phyloP scores from a whole-genome alignment of 2,329 filamentous ascomycete species.

The Dactylellina parvicollis region DNA sequence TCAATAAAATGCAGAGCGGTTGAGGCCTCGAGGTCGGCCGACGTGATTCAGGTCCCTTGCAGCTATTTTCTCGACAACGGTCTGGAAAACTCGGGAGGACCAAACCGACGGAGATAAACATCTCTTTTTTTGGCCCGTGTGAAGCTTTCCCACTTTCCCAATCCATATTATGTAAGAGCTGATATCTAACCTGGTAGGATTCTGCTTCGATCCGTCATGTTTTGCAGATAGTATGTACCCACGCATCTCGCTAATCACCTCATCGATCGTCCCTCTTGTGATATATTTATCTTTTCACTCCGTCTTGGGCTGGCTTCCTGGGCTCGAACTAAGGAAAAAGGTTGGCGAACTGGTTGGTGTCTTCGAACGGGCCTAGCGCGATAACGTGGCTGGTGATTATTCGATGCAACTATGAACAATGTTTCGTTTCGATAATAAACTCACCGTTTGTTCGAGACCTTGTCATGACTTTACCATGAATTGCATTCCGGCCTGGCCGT shows the following conservation, averaged over 20 bases:
- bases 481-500: no score
- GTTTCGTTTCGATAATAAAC: slow-evolving; percentile 2
- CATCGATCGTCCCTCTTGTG: no score
- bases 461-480: no score
- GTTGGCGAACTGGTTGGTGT: no score
- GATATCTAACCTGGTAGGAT: slow-evolving; percentile 1
- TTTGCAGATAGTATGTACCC: no score
- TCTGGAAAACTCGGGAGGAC: neutral
- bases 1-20: slow-evolving; percentile 17
- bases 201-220: neutral
- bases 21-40: neutral
- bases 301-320: no score
- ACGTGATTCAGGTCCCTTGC: neutral
- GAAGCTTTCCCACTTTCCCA: neutral
- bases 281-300: no score
- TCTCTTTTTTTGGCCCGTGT: neutral
- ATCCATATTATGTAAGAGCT: neutral
- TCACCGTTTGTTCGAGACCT: no score
- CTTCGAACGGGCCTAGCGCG: no score
- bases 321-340: no score
- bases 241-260: no score
- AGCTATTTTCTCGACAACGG: neutral
- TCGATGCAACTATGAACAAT: neutral
- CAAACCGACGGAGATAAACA: slow-evolving; percentile 1
- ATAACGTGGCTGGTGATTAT: no score